Percentiles rank a stretch among this genome's conserved stretches.
Conservation (phyloP, 139 green algal genomes). For the Micractinium sp. region DNA sequence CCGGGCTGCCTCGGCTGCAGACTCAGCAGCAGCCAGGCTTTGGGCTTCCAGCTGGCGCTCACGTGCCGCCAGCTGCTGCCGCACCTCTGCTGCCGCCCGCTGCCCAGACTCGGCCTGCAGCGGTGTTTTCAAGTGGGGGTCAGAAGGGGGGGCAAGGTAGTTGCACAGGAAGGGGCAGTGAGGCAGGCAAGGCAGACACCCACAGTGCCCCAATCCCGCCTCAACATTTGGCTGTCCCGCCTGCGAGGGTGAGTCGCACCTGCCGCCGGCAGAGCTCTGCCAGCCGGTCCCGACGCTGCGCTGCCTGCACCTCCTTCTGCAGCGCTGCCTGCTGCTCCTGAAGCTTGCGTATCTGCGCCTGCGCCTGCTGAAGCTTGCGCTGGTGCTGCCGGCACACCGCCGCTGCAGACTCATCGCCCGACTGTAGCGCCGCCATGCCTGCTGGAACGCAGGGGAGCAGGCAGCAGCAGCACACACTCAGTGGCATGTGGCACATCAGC, state of each 20-base stretch:
- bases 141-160: no score
- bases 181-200: neutral
- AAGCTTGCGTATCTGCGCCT: slow-evolving; percentile 10
- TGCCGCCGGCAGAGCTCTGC: slow-evolving; percentile 29
- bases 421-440: neutral
- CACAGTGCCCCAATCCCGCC: neutral
- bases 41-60: slow-evolving; percentile 30
- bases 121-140: neutral
- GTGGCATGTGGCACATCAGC: neutral
- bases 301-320: slow-evolving; percentile 1
- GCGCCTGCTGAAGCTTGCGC: neutral
- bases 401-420: neutral
- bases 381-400: slow-evolving; percentile 16
- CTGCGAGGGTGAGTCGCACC: neutral
- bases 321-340: slow-evolving; percentile 7
- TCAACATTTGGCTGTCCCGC: neutral
- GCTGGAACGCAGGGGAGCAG: neutral
- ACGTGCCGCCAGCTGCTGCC: slow-evolving; percentile 15
- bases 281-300: slow-evolving; percentile 8
- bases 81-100: neutral
- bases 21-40: slow-evolving; percentile 24
- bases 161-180: no score
- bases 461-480: neutral
- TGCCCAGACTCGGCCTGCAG: neutral
- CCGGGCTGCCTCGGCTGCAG: neutral